Base-by-base conservation (phyloP, 345 rosid genomes). In the Hibiscus syriacus region DNA sequence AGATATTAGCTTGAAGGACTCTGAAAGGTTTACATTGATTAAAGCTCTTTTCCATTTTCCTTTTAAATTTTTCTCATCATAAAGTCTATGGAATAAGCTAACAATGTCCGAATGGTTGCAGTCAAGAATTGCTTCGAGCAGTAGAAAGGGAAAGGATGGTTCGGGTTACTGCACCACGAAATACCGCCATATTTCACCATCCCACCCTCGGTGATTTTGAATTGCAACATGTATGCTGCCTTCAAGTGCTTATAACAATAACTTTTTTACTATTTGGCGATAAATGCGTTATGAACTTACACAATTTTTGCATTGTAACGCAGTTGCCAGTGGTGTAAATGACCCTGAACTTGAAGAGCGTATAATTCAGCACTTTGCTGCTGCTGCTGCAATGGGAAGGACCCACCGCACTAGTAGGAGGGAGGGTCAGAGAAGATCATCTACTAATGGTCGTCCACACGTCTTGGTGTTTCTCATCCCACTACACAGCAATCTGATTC, bases 291-390 rank as follows among this genome's bases (percentile, higher is more conserved):
- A 19, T 4, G 4, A 41, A 66, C 14, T 69, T 26, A 20, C 25
- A 45, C 4, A 60, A n/a, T 34, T 64, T 55, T 6, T 58, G 49
- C 48, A 29, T 32, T 22, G 38, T 50, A 25, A 62, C 70, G 71
- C 88, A 87, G 88, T 78, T 88, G 69, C 90, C 90, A 19, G 82
- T 84, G 90, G 89, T 73, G 80, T 68, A 69, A 82, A 71, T 81
- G 89, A 84, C 46, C 72, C 84, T 61, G 94, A 82, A 48, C 90
- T 88, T 67, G 94, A 88, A 74, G 90, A 84, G 73, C 86, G 84
- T 19, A 82, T 88, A 76, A 78, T 88, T 72, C 90, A 81, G 80
- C 94, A 88, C 72, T 68, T 88, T n/a, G n/a, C n/a, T n/a, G n/a
- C n/a, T 19, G 89, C 90, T 50, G 88, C 89, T 72, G 83, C 87